Base-by-base conservation (phyloP, 2,329 filamentous ascomycete species). In the Ophiostoma sp. region DNA sequence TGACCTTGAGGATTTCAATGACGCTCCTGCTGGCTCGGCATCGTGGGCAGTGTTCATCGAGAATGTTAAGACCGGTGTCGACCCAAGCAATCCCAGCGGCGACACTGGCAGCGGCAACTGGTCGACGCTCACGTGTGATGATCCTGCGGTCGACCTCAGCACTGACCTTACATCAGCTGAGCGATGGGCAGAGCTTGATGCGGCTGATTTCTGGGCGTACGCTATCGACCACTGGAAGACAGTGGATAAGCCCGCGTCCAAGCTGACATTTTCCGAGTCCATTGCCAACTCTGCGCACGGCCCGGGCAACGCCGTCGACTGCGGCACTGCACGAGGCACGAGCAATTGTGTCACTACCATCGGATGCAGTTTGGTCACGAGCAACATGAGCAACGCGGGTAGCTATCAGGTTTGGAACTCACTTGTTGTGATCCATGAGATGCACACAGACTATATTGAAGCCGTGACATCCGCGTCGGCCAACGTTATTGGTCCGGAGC, bases 141-240 rank as follows among this genome's bases (percentile, higher is more conserved):
- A 71, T 27, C 52, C 47, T 3, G 63, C 65, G 9, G 69, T 69
- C 11, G 69, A 63, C n/a, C 11, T 68, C 40, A 47, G 49, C 3
- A n/a, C 65, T 4, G 41, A 69, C 16, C 64, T 67, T 12, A 64
- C 68, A 0, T 58, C 72, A 1, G n/a, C 66, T 2, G 44, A 73
- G 27, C 75, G 73, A 27, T 77, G 75, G 76, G 69, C 71, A 3
- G 60, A 5, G 18, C 18, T 77, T 41, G 68, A 74, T 62, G 66
- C 71, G 2, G 69, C 72, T n/a, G 70, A 66, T 41, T 75, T 76
- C 7, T 76, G 75, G 76, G 11, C 6, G 0, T 75, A 77, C 45
- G 71, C 58, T 18, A 47, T 55, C 12, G 11, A 40, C 12, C 41
- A 47, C 6, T 70, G 66, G 60, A 27, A 40, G 1, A 42, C 55